Evolutionary conservation across 805 yeast species (phyloP), one percentile per base, ranked within the genome.

Genomic region (Dipodascus geniculatus): DNA sequence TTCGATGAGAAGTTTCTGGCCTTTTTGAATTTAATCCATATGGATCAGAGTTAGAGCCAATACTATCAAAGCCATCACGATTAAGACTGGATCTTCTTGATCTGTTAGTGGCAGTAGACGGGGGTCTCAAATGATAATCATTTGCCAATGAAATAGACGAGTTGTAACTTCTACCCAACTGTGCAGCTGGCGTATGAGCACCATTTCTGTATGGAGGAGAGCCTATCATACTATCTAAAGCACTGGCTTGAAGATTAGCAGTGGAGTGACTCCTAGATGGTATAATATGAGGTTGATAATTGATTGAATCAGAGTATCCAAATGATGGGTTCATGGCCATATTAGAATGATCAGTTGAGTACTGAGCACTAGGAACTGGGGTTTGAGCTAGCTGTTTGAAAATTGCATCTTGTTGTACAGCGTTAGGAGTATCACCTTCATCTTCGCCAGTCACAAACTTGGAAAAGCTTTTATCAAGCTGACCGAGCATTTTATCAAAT

Each of bases 401-500:
- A 19, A 63, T 55, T 17, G 53, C 62, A 22, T 60, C 62, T 23
- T 57, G 57, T 4, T 54, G 56, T 3, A 55, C 58, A 19, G 56
- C 42, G 14, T 38, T 38, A n/a, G 52, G 48, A 24, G 47, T 54
- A 28, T 53, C 55, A n/a, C 64, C 72, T 35, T 85, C 95, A 50
- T 91, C 97, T 38, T 38, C 44, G 1, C 96, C 97, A 38, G 95
- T 83, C 55, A 91, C 89, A 66, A 83, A 81, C 64, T 81, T 82
- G 64, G 79, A 82, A 63, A 85, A 80, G 3, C 86, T 79, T 64
- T 87, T 87, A 65, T 87, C 96, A 48, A 87, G 68, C 47, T 85
- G 90, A 9, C 93, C 91, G 95, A 96, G 87, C 53, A 88, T 83
- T 63, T 80, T 84, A 60, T 89, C 95, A 51, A 87, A 72, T 59